Conservation (phyloP, 805 yeast genomes). For the Yarrowia yakushimensis region DNA sequence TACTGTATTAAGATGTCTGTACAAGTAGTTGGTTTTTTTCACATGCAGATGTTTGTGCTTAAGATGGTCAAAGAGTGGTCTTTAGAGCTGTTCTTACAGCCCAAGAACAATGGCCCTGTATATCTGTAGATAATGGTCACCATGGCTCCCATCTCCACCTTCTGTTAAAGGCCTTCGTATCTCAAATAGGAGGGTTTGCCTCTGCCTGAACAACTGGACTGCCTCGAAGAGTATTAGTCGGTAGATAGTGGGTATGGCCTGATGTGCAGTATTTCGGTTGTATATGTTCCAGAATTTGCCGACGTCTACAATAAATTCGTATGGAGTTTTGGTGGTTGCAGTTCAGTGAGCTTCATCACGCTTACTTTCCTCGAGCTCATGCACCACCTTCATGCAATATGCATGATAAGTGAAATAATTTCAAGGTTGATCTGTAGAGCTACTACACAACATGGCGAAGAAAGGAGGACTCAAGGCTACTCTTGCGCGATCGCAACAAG, state of each 20-base stretch:
- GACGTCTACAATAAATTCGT: too few species aligned
- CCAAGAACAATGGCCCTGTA: background rate
- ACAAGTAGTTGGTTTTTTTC: background rate
- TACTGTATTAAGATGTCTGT: too few species aligned
- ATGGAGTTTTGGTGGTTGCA: background rate
- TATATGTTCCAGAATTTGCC: too few species aligned
- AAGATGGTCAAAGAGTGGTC: background rate
- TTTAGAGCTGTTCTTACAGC: background rate
- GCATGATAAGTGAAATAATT: constrained; percentile 19
- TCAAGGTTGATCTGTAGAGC: background rate
- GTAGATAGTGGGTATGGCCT: background rate
- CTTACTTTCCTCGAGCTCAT: background rate
- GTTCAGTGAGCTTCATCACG: background rate
- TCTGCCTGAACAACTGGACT: background rate
- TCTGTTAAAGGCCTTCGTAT: background rate
- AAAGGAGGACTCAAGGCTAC: constrained; percentile 25
- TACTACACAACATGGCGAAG: constrained; percentile 19
- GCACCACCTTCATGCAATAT: constrained; percentile 4
- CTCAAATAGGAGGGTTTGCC: background rate
- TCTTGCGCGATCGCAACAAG: constrained; percentile 24
- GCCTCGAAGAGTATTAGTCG: background rate
- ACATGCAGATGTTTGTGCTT: constrained; percentile 9
- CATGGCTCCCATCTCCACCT: background rate
- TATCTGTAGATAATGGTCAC: background rate
- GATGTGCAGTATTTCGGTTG: background rate